Percentiles rank a stretch among this genome's conserved stretches.
Conservation (phyloP, 345 rosid genomes). For the Euclidium syriacum region DNA sequence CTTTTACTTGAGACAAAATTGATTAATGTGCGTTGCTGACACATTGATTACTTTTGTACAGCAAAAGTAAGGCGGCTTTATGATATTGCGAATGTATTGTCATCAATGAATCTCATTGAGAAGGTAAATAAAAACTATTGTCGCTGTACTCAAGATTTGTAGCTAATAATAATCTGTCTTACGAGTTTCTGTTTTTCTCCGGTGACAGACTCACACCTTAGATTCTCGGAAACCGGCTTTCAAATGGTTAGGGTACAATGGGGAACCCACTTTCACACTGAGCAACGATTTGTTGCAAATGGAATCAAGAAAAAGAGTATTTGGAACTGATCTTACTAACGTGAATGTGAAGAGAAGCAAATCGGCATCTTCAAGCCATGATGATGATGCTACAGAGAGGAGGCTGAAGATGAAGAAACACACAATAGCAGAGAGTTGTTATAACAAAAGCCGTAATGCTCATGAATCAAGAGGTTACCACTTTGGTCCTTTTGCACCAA, state of each 20-base stretch:
- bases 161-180: neutral
- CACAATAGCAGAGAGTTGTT: constrained; percentile 33
- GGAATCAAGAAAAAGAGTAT: constrained; percentile 56
- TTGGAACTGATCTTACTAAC: constrained; percentile 78
- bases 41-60: constrained; percentile 26
- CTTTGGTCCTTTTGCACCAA: constrained; percentile 84
- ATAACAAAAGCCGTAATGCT: constrained; percentile 30
- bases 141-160: neutral
- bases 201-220: constrained; percentile 65
- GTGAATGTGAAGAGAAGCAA: constrained; percentile 42
- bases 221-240: constrained; percentile 82
- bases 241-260: constrained; percentile 74
- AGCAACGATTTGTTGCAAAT: constrained; percentile 25
- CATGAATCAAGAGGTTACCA: constrained; percentile 42
- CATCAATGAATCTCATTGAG: constrained; percentile 84
- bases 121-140: constrained; percentile 43
- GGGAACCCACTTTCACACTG: constrained; percentile 36
- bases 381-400: constrained; percentile 25
- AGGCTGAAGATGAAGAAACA: constrained; percentile 32
- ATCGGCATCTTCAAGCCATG: constrained; percentile 31
- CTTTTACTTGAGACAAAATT: neutral
- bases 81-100: constrained; percentile 82
- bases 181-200: neutral
- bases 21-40: neutral
- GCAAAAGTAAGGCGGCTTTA: constrained; percentile 91